Conservation (phyloP, 129 eudicot genomes). For the Solidago caesia region DNA sequence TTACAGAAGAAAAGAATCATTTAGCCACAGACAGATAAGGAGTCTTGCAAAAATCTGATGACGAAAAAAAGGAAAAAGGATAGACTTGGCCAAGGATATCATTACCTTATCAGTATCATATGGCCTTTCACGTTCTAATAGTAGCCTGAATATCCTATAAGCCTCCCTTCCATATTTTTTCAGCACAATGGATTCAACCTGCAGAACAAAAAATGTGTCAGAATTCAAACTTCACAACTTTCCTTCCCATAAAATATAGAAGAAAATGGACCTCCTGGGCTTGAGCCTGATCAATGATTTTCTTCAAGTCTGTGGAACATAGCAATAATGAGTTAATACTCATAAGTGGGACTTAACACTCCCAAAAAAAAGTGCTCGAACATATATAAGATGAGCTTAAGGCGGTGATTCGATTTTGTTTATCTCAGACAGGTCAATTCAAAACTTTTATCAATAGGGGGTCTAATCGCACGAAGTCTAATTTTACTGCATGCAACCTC, state of each 20-base stretch:
- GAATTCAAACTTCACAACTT: neutral
- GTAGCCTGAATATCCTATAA: conserved; percentile 82
- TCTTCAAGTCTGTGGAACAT: conserved; percentile 60
- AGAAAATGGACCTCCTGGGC: conserved; percentile 58
- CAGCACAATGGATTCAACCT: conserved; percentile 86
- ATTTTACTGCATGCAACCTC: too few relatives aligned
- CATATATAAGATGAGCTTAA: conserved; percentile 1
- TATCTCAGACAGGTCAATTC: too few relatives aligned
- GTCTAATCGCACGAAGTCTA: too few relatives aligned
- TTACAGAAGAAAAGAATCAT: neutral
- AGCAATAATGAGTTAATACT: conserved; percentile 1
- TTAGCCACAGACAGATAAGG: neutral
- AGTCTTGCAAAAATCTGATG: neutral
- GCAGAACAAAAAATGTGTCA: conserved; percentile 22
- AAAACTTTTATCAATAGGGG: too few relatives aligned
- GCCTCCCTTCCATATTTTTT: conserved; percentile 84
- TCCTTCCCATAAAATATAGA: neutral
- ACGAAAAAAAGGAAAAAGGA: neutral
- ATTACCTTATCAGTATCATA: conserved; percentile 80
- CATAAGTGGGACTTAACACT: neutral
- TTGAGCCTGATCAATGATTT: conserved; percentile 72
- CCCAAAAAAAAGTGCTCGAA: neutral
- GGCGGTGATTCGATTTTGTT: neutral
- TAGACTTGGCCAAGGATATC: neutral
- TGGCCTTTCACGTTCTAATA: conserved; percentile 45